Evolutionary conservation across 495 filamentous ascomycete genomes (phyloP).

Genomic region (Penicillium tannophilum): DNA sequence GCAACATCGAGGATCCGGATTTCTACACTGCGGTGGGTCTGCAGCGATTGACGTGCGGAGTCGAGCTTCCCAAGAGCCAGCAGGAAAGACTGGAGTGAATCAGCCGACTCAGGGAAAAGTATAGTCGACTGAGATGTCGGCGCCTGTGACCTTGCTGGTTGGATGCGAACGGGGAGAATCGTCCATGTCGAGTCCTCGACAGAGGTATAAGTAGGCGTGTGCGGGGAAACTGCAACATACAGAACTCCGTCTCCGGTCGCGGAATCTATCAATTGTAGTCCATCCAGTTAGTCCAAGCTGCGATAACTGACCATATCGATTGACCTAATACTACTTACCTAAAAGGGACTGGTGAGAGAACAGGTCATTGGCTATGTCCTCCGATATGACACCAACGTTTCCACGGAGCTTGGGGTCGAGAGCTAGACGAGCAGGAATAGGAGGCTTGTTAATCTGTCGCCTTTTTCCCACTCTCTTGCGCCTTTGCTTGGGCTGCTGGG

Average conservation of each 20-base stretch:
- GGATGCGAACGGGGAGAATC: conserved; percentile 71
- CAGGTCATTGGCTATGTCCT: conserved; percentile 80
- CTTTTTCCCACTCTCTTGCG: conserved; percentile 39
- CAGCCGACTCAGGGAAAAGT: conserved; percentile 77
- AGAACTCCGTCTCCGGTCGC: conserved; percentile 39
- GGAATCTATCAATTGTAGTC: conserved; percentile 16
- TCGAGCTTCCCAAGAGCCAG: conserved; percentile 63
- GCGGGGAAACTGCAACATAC: conserved; percentile 81
- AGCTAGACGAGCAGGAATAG: conserved; percentile 63
- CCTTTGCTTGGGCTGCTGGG: conserved; percentile 46
- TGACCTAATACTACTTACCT: conserved; percentile 28
- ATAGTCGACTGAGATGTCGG: conserved; percentile 77
- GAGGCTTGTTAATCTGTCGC: conserved; percentile 53
- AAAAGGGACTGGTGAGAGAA: conserved; percentile 60
- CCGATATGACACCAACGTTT: conserved; percentile 84
- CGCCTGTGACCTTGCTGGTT: conserved; percentile 72
- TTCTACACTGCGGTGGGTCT: conserved; percentile 67
- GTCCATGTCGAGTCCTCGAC: conserved; percentile 76
- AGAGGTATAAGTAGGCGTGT: conserved; percentile 61
- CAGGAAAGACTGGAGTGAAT: conserved; percentile 76
- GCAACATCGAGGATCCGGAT: conserved; percentile 80
- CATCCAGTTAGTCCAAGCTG: conserved; percentile 10
- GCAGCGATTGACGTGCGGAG: conserved; percentile 51
- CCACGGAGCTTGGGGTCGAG: conserved; percentile 83
- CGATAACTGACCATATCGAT: background rate